Evolutionary conservation across 768 basidiomycete genomes (phyloP).

Genomic region (Suillus plorans): DNA sequence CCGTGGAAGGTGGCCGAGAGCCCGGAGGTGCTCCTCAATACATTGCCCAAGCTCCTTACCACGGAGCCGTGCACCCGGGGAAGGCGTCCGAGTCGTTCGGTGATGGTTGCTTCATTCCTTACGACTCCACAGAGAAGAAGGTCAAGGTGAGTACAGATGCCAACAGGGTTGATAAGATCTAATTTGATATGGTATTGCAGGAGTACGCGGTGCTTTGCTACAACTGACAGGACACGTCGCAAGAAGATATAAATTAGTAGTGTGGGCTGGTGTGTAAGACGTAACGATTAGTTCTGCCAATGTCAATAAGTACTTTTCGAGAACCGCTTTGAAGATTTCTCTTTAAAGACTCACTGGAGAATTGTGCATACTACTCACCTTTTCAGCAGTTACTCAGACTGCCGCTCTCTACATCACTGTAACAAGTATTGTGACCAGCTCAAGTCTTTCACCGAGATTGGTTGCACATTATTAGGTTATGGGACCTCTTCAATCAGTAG

Average conservation of each 20-base stretch:
- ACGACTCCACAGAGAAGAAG: slow-evolving; percentile 49
- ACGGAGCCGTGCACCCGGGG: slow-evolving; percentile 58
- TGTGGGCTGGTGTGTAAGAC: neutral
- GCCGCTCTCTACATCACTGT: neutral
- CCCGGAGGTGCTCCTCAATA: slow-evolving; percentile 58
- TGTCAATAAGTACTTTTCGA: neutral
- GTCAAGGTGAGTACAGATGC: slow-evolving; percentile 39
- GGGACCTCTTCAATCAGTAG: neutral
- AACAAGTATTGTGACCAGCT: neutral
- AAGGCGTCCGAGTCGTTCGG: slow-evolving; percentile 52
- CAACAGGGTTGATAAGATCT: neutral
- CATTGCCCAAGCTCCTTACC: slow-evolving; percentile 57
- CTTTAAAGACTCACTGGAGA: neutral
- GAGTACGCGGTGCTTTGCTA: slow-evolving; percentile 45
- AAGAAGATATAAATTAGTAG: neutral
- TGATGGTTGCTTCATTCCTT: slow-evolving; percentile 62
- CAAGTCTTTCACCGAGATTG: neutral
- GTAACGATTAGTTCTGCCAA: neutral
- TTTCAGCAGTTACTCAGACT: neutral
- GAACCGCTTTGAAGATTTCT: neutral
- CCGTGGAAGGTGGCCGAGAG: slow-evolving; percentile 71
- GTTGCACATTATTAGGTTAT: neutral
- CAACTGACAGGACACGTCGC: slow-evolving; percentile 12
- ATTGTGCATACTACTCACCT: too few relatives aligned
- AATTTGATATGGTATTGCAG: slow-evolving; percentile 19